A percentile compares a stretch with the other conserved stretches of the same genome.
Conservation (phyloP, 805 yeast species). For the Torulaspora gathmanii region DNA sequence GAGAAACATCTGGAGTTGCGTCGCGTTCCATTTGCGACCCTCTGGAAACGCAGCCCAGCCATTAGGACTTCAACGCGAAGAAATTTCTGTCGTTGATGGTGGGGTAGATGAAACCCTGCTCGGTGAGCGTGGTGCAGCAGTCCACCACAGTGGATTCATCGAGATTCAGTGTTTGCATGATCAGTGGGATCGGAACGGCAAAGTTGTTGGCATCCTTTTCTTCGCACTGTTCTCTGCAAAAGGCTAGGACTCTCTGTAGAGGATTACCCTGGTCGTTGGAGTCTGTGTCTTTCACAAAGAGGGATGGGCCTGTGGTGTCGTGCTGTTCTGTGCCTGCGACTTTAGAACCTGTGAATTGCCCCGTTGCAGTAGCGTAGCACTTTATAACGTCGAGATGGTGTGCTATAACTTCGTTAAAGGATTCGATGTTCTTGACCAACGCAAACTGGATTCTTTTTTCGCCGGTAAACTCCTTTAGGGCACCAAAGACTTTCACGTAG, state of each 20-base stretch:
- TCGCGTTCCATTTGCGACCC: background rate
- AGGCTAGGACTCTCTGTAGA: constrained; percentile 44
- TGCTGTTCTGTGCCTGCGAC: constrained; percentile 19
- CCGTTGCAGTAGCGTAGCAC: constrained; percentile 52
- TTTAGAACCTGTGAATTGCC: constrained; percentile 35
- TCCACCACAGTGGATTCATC: constrained; percentile 46
- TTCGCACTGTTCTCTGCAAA: constrained; percentile 45
- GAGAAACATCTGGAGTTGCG: background rate
- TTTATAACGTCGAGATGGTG: constrained; percentile 63
- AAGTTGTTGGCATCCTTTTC: constrained; percentile 51
- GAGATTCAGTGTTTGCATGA: constrained; percentile 53
- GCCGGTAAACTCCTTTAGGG: constrained; percentile 55
- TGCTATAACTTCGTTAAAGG: constrained; percentile 63
- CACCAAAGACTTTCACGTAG: constrained; percentile 57
- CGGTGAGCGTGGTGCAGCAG: constrained; percentile 52
- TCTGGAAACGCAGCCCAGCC: background rate
- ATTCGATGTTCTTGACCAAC: constrained; percentile 50
- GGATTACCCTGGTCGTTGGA: constrained; percentile 31
- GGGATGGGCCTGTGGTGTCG: constrained; percentile 26
- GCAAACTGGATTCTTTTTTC: constrained; percentile 64
- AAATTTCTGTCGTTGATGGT: constrained; percentile 64
- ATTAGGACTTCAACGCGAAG: constrained; percentile 27
- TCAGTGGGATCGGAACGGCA: constrained; percentile 66
- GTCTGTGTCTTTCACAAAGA: constrained; percentile 44
- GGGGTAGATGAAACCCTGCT: constrained; percentile 62